These are phyloP conservation scores for Tricholomella constricta DNA, from an alignment of 768 basidiomycete species.

Conservation along the genomic window DNA sequence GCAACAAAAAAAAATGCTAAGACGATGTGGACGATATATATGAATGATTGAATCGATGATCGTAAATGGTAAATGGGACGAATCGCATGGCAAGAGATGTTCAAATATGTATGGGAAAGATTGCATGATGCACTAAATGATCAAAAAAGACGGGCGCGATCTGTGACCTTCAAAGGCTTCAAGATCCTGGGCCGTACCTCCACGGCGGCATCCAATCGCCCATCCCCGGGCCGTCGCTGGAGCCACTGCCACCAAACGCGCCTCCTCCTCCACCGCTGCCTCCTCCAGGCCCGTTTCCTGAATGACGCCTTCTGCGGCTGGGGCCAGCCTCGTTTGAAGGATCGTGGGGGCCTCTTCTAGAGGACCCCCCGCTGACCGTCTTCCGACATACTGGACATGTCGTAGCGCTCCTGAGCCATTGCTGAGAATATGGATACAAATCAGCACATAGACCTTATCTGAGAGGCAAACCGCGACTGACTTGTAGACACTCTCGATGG, in stretches of 20 bases:
- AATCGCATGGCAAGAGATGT: no score
- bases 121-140: no score
- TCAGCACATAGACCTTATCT: not conserved
- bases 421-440: constrained; percentile 45
- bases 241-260: not conserved
- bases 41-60: no score
- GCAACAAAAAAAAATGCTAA: no score
- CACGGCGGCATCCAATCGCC: constrained; percentile 4
- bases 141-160: no score
- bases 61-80: no score
- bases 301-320: constrained; percentile 12
- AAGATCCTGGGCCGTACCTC: not conserved
- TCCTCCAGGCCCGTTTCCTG: constrained; percentile 10
- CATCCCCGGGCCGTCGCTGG: not conserved
- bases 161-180: no score
- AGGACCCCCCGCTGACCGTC: constrained; percentile 36
- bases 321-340: constrained; percentile 13
- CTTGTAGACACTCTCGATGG: constrained; percentile 75
- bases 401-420: constrained; percentile 78
- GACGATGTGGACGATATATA: no score
- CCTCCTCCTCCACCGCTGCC: not conserved
- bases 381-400: constrained; percentile 85
- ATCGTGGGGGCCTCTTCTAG: constrained; percentile 1
- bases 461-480: constrained; percentile 30
- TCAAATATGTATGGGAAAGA: no score